These are phyloP conservation scores for Chlamydomonas applanata DNA, from an alignment of 139 green algal genomes.

Conservation along the genomic window DNA sequence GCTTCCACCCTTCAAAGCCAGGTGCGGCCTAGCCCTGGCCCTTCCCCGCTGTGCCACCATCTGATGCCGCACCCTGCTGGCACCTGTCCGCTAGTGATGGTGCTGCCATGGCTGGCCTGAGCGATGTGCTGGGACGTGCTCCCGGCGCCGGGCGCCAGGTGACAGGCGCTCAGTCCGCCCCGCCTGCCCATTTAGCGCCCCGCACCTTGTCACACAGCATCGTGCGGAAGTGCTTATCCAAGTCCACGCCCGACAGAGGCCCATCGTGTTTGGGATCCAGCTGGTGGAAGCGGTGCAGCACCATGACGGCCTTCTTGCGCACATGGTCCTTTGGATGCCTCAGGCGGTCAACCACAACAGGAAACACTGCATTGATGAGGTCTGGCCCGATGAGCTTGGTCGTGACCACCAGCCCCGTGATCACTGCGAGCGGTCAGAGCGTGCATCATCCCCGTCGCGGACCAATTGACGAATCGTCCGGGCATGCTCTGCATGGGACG, in stretches of 20 bases:
- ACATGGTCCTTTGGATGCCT: slow-evolving; percentile 45
- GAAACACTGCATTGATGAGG: slow-evolving; percentile 84
- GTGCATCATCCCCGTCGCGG: not conserved
- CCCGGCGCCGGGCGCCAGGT: no score
- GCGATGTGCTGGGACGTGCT: no score
- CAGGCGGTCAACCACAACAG: slow-evolving; percentile 46
- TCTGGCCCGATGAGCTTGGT: slow-evolving; percentile 81
- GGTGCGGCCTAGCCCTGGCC: no score
- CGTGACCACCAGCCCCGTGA: slow-evolving; percentile 60
- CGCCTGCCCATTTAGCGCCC: not conserved
- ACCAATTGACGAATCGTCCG: not conserved
- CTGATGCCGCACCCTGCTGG: no score
- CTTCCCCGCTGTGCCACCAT: no score
- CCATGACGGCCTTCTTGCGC: slow-evolving; percentile 96
- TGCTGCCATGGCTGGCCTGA: no score
- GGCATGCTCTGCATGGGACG: not conserved
- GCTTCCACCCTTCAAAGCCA: no score
- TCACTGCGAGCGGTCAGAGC: slow-evolving; percentile 47
- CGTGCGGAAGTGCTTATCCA: slow-evolving; percentile 67
- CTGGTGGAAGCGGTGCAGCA: slow-evolving; percentile 71
- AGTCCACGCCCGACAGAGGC: slow-evolving; percentile 59
- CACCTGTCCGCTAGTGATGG: no score
- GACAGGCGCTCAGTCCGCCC: no score
- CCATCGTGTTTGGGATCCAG: slow-evolving; percentile 69
- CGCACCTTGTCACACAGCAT: slow-evolving; percentile 73